Base-by-base conservation (phyloP, 2,329 filamentous ascomycete species). In the Colletotrichum acutatum region DNA sequence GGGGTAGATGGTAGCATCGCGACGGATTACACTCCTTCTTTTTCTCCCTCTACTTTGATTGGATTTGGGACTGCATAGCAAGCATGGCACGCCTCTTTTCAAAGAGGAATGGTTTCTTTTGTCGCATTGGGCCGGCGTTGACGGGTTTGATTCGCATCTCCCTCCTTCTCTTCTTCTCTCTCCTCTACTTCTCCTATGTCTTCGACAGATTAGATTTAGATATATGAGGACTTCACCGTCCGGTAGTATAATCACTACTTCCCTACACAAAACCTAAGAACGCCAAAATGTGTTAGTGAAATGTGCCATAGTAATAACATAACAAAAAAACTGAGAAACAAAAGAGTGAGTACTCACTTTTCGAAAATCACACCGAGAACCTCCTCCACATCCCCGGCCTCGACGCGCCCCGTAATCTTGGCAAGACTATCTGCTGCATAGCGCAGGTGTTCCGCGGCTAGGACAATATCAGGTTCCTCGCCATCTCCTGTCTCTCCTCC, bases 341-440 rank as follows among this genome's bases (percentile, higher is more conserved):
- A 58, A 49, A 6, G 5, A 16, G 5, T 37, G 1, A 14, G 6
- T 3, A 90, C 90, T 87, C 85, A 97, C 94, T 97, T 98, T 82
- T 98, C 96, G 84, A 99, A 99, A 4, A 99, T 95, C 26, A 99
- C 95, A 0, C 97, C 97, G 57, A 99, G 84, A 8, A 99, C 94
- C 80, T 98, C 97, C 81, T 99, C 96, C 19, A 98, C 95, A 82
- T 98, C 96, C 2, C 95, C 94, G 53, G 89, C 90, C 77, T 95
- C 94, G 0, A 95, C 95, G 68, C 90, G 90, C 0, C 97, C 97
- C 1, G 95, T 98, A 77, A 98, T 97, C 70, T 91, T 90, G 2
- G 95, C 93, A n/a, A 98, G 86, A 75, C 91, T 92, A 65, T 92
- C 90, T 0, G 94, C 95, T 14, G 95, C 95, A 76, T 90, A 91